These are phyloP conservation scores for Botrytis porri DNA, from an alignment of 2,329 filamentous ascomycete genomes.

Conservation along the genomic window DNA sequence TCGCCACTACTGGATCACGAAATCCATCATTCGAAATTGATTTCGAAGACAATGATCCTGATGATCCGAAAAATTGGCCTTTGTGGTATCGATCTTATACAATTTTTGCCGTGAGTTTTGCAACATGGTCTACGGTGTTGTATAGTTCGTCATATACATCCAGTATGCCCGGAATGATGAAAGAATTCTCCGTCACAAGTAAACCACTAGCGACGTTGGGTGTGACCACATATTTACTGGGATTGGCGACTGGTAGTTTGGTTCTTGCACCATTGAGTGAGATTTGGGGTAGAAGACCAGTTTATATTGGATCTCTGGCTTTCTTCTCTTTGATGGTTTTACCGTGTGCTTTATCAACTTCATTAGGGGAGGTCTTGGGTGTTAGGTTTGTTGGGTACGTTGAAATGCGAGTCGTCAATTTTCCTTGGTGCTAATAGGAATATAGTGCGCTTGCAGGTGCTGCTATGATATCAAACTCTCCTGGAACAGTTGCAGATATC, in stretches of 20 bases:
- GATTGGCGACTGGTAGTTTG: conserved; percentile 68
- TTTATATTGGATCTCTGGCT: conserved; percentile 65
- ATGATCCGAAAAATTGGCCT: conserved; percentile 68
- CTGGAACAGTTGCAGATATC: conserved; percentile 80
- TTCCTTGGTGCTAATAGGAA: conserved; percentile 16
- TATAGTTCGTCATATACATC: conserved; percentile 79
- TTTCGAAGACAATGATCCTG: conserved; percentile 60
- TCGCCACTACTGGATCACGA: conserved; percentile 45
- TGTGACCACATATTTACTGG: conserved; percentile 74
- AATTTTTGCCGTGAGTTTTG: conserved; percentile 40
- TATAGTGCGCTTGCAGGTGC: conserved; percentile 64
- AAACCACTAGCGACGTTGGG: conserved; percentile 68
- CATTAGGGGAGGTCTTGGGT: conserved; percentile 65
- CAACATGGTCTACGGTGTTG: conserved; percentile 51
- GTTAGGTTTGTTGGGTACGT: conserved; percentile 68
- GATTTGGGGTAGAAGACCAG: conserved; percentile 63
- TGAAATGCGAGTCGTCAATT: not conserved
- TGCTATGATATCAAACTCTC: conserved; percentile 79
- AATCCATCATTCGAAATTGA: conserved; percentile 68
- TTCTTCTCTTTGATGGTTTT: conserved; percentile 68
- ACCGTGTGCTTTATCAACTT: conserved; percentile 67
- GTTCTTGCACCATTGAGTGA: conserved; percentile 72
- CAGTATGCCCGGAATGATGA: conserved; percentile 64
- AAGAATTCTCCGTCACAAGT: conserved; percentile 58
- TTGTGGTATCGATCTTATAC: conserved; percentile 44